Evolutionary conservation across 2,329 filamentous ascomycete genomes (phyloP).

Genomic region (Beauveria medogensis): DNA sequence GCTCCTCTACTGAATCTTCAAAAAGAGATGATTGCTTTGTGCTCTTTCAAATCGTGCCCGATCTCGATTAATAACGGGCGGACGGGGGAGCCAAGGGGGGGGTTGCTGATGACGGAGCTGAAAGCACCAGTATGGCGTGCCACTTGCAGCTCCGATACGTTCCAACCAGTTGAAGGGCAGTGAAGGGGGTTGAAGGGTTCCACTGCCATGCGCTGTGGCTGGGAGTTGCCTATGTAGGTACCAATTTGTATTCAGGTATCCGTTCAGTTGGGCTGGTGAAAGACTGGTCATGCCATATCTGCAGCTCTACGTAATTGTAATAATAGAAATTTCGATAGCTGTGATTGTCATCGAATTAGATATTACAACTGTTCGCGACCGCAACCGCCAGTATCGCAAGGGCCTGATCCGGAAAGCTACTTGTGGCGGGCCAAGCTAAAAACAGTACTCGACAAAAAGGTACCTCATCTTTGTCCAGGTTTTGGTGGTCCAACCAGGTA

Average conservation of each 20-base stretch:
- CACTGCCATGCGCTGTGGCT: conserved; percentile 1
- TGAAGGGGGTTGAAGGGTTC: neutral
- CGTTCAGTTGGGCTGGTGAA: neutral
- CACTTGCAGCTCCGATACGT: neutral
- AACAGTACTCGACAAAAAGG: neutral
- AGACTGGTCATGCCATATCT: too few relatives aligned
- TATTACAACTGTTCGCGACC: neutral
- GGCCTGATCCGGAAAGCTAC: conserved; percentile 1
- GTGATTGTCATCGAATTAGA: neutral
- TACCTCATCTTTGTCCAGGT: neutral
- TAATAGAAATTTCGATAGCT: too few relatives aligned
- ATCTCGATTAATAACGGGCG: neutral
- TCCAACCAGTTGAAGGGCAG: too few relatives aligned
- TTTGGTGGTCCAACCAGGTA: neutral
- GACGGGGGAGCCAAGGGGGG: neutral
- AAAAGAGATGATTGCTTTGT: too few relatives aligned
- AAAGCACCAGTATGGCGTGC: neutral
- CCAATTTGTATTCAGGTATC: neutral
- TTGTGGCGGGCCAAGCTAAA: neutral
- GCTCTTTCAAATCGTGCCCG: neutral
- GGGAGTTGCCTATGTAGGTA: neutral
- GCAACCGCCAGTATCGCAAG: conserved; percentile 3
- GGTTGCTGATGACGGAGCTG: neutral
- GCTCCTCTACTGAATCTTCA: too few relatives aligned
- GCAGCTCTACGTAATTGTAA: too few relatives aligned